A percentile compares a stretch with the other conserved stretches of the same genome.
Conservation (phyloP, 768 basidiomycete species). For the Auriscalpium vulgare region DNA sequence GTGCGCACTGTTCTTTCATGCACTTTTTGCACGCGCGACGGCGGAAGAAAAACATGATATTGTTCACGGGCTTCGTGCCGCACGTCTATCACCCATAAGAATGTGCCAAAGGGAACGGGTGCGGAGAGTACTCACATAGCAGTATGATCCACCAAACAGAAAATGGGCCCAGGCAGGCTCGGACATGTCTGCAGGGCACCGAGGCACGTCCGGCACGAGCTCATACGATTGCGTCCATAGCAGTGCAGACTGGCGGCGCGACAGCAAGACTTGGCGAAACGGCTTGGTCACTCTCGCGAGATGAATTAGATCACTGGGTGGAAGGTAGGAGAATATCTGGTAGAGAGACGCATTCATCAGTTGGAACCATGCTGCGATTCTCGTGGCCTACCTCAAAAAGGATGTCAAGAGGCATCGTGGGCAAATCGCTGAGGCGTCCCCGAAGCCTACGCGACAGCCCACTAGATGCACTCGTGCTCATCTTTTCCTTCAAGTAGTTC, state of each 20-base stretch:
- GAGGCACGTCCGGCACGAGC: neutral
- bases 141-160: constrained; percentile 6
- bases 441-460: too few relatives aligned
- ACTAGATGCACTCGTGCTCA: too few relatives aligned
- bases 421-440: constrained; percentile 9
- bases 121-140: neutral
- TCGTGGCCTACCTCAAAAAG: constrained; percentile 19
- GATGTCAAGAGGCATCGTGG: constrained; percentile 21
- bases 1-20: constrained; percentile 1
- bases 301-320: constrained; percentile 24
- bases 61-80: constrained; percentile 5
- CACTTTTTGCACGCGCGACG: constrained; percentile 10
- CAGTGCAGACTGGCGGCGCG: constrained; percentile 5
- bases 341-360: neutral
- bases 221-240: constrained; percentile 19
- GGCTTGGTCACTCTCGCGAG: constrained; percentile 22
- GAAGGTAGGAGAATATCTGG: constrained; percentile 23
- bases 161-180: constrained; percentile 5
- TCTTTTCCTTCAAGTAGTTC: too few relatives aligned
- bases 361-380: neutral
- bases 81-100: neutral
- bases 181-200: constrained; percentile 6
- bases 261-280: constrained; percentile 22
- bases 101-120: too few relatives aligned
- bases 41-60: constrained; percentile 4